phyloP scores from a whole-genome alignment of 208 protist genomes.

The Crithidia bombi region DNA sequence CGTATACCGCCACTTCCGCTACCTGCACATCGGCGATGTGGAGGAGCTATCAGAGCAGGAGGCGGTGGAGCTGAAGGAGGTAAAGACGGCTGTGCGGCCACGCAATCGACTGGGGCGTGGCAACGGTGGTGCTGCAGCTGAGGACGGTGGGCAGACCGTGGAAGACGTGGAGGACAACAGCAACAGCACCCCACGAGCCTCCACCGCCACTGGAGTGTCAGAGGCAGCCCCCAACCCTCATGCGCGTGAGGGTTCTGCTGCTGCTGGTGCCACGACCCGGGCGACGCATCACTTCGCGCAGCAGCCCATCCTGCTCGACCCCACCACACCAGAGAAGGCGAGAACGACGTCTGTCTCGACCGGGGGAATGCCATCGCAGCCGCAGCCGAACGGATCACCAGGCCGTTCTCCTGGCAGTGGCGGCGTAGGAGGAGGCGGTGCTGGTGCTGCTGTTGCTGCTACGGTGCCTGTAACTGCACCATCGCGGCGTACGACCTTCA shows the following conservation, averaged over 20 bases:
- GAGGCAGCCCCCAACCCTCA: too few species aligned
- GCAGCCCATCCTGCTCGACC: conserved; percentile 28
- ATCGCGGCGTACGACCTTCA: conserved; percentile 46
- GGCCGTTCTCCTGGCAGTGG: not conserved
- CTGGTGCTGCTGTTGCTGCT: not conserved
- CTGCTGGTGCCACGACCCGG: not conserved
- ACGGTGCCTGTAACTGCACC: not conserved
- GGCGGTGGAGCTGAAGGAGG: conserved; percentile 54
- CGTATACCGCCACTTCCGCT: conserved; percentile 80
- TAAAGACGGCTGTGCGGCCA: conserved; percentile 48
- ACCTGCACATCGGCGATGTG: conserved; percentile 83
- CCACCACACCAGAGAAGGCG: conserved; percentile 48
- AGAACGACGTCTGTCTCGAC: conserved; percentile 10
- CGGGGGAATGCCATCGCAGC: conserved; percentile 23
- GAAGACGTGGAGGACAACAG: conserved; percentile 22
- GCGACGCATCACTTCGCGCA: conserved; percentile 22
- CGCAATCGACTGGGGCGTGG: conserved; percentile 51
- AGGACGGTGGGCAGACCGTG: conserved; percentile 22
- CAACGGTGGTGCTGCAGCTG: conserved; percentile 13
- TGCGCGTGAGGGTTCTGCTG: too few species aligned
- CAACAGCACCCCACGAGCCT: conserved; percentile 7
- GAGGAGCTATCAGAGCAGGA: conserved; percentile 64
- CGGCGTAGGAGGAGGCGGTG: not conserved
- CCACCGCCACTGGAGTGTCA: not conserved
- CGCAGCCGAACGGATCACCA: not conserved